Evolutionary conservation across 176 grass and related monocot species (phyloP).

Genomic region (Oryza glumipatula): DNA sequence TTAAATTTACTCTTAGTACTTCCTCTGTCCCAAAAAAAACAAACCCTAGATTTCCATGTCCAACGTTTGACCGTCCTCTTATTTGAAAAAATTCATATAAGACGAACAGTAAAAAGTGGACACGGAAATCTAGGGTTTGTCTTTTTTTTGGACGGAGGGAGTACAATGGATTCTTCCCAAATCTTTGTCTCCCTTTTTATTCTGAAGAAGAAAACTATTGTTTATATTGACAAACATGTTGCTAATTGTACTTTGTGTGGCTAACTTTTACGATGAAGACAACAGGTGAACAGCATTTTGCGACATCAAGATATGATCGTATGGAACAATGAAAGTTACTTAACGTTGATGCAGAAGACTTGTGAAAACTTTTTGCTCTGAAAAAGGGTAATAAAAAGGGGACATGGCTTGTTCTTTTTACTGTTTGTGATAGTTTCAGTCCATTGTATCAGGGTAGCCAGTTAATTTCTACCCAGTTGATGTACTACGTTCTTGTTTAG

Average conservation of each 20-base stretch:
- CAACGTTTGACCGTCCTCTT: too few relatives aligned
- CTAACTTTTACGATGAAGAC: background rate
- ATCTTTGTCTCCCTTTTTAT: background rate
- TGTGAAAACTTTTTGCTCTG: background rate
- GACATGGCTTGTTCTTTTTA: background rate
- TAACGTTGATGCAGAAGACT: background rate
- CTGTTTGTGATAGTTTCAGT: background rate
- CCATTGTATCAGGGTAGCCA: background rate
- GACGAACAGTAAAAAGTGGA: too few relatives aligned
- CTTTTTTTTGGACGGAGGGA: too few relatives aligned
- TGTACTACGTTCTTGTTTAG: background rate
- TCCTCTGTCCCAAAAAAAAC: too few relatives aligned
- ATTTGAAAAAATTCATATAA: too few relatives aligned
- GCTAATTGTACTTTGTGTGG: background rate
- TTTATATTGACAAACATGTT: background rate
- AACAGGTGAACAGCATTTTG: background rate
- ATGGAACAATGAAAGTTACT: background rate
- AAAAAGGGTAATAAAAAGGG: background rate
- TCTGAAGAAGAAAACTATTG: background rate
- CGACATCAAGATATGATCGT: background rate
- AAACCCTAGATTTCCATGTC: too few relatives aligned
- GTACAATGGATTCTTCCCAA: background rate
- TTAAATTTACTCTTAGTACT: too few relatives aligned
- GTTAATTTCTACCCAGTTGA: background rate
- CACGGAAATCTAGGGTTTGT: too few relatives aligned